Conservation (phyloP, 2,329 filamentous ascomycete genomes). For the Eutypella sp. region DNA sequence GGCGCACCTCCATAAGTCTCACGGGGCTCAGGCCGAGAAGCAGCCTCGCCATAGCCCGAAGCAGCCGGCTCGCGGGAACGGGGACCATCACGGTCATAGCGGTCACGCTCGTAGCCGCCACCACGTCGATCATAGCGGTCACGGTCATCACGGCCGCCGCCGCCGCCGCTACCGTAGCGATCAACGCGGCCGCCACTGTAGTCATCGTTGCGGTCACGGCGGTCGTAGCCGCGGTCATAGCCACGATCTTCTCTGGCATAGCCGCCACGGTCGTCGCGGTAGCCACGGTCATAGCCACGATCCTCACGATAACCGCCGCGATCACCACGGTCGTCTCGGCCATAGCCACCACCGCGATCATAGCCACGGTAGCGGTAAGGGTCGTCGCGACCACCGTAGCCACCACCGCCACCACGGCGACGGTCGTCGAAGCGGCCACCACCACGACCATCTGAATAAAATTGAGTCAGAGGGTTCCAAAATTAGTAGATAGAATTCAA, state of each 20-base stretch:
- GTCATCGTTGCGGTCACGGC: constrained; percentile 37
- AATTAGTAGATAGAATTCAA: constrained; percentile 13
- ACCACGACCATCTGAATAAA: constrained; percentile 33
- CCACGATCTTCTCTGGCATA: constrained; percentile 31
- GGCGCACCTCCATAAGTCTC: constrained; percentile 38
- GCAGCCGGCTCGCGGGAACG: constrained; percentile 36
- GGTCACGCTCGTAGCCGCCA: constrained; percentile 26
- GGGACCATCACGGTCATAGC: constrained; percentile 39
- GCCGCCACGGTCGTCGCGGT: constrained; percentile 33
- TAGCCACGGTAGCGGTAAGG: constrained; percentile 52
- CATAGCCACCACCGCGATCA: constrained; percentile 29
- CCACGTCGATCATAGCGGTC: constrained; percentile 19
- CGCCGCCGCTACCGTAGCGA: constrained; percentile 20
- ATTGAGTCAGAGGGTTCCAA: constrained; percentile 11
- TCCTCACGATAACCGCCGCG: constrained; percentile 40
- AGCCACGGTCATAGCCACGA: constrained; percentile 34
- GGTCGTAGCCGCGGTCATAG: constrained; percentile 46
- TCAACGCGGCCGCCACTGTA: constrained; percentile 20
- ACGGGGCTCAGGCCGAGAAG: constrained; percentile 35
- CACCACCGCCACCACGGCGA: constrained; percentile 38
- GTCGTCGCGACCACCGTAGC: constrained; percentile 46
- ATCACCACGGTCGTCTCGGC: constrained; percentile 27
- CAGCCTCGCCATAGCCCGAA: constrained; percentile 36
- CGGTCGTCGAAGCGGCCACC: constrained; percentile 37
- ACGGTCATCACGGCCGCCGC: background rate